Evolutionary conservation across 139 green algal species (phyloP), one percentile per base, ranked within the genome.

Genomic region (Parachlorella kessleri): DNA sequence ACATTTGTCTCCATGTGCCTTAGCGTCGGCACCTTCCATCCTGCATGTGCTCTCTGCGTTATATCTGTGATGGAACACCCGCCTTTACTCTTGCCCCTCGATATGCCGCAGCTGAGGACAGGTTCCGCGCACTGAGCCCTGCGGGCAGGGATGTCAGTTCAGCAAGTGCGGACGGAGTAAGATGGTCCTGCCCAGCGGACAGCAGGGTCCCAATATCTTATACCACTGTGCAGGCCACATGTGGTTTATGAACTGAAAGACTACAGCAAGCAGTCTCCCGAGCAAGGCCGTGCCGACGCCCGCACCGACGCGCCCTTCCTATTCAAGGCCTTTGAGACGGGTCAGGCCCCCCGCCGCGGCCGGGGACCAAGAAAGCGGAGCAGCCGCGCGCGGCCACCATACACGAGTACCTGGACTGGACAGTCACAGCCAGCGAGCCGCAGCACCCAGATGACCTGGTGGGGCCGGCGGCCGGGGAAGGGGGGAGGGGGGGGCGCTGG

Each of bases 321-420:
- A 2, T 98, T 98, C 88, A 95, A 94, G 68, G 93, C 93, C 7
- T 97, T 97, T 78, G 93, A 97, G 83, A 90, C 90, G 6, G 93
- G 93, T 24, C 93, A 97, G 77, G 90, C 88, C 84, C 79, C 53
- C 87, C 87, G 70, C 86, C 88, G 26, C 78, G 81, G 48, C 85
- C 82, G 35, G 86, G 70, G 21, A 92, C 77, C 18, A 89, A 94
- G 32, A 88, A 89, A 39, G 86, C 90, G n/a, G 83, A 92, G 39
- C 84, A 91, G 72, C 89, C 93, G 6, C 88, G 94, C 24, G 88
- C 90, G 23, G 83, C 90, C 70, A 98, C 95, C 69, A 98, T 98
- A 41, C 95, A 98, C 77, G 94, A 98, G 80, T 98, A 97, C 84
- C 88, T 98, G 28, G 92, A 98, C 83, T 98, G 95, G 95, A 98